phyloP scores from a whole-genome alignment of 192 early-diverging fungal species.

The Diversispora epigaea region DNA sequence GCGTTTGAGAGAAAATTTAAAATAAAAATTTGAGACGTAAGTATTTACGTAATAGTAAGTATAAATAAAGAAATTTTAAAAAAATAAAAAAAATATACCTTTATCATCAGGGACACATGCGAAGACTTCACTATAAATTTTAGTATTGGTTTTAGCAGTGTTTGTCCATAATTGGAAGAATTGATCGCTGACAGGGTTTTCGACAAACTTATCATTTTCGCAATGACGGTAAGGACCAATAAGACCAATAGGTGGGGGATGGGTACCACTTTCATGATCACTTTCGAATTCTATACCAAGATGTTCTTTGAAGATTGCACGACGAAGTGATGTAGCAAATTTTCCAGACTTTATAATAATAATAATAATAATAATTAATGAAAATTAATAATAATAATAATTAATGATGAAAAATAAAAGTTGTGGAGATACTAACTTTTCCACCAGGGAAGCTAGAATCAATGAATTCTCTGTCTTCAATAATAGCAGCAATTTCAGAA shows the following conservation, averaged over 20 bases:
- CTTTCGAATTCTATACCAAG: constrained; percentile 62
- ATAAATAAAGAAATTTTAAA: background rate
- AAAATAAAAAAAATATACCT: constrained; percentile 17
- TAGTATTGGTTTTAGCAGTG: constrained; percentile 67
- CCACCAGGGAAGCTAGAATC: constrained; percentile 70
- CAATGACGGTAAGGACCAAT: constrained; percentile 32
- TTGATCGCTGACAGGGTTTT: constrained; percentile 68
- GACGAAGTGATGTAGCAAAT: constrained; percentile 71
- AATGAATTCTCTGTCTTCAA: constrained; percentile 75
- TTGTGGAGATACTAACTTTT: constrained; percentile 42
- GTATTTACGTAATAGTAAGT: background rate
- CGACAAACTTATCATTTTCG: constrained; percentile 44
- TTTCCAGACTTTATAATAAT: constrained; percentile 53
- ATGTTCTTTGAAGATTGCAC: constrained; percentile 82
- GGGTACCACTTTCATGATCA: constrained; percentile 38
- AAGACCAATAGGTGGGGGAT: constrained; percentile 36
- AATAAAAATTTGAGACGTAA: background rate
- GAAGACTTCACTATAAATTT: constrained; percentile 76
- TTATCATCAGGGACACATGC: constrained; percentile 83
- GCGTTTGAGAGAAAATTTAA: background rate
- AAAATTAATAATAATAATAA: background rate
- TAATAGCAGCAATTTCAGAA: constrained; percentile 84
- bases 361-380: background rate
- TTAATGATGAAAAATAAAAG: background rate
- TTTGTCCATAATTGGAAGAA: constrained; percentile 65